Evolutionary conservation across 305 asterid species (phyloP).

Genomic region (Solanum hybrid): DNA sequence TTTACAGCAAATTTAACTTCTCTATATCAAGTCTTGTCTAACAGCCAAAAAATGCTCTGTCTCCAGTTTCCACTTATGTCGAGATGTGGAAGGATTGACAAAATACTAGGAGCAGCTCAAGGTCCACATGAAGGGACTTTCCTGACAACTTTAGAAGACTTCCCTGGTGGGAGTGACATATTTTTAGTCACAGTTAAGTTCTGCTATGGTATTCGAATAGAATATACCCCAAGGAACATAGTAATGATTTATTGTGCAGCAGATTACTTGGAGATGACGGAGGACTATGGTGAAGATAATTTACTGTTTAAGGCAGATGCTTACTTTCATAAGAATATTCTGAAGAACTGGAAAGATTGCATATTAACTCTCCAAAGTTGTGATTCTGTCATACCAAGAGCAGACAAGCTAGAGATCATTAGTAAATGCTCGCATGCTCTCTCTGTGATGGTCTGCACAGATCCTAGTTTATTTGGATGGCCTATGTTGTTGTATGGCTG

Average conservation of each 20-base stretch:
- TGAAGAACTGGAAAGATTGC: constrained; percentile 78
- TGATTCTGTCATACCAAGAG: constrained; percentile 48
- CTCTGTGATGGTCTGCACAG: constrained; percentile 83
- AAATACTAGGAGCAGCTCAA: constrained; percentile 45
- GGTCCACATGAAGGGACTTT: constrained; percentile 21
- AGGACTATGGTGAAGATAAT: constrained; percentile 73
- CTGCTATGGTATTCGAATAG: constrained; percentile 69
- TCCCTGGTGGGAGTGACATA: constrained; percentile 77
- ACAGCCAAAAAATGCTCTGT: constrained; percentile 5
- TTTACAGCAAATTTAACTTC: neutral
- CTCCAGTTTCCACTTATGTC: constrained; percentile 89
- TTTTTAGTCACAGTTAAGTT: constrained; percentile 52
- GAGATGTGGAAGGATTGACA: constrained; percentile 71
- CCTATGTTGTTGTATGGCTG: constrained; percentile 96
- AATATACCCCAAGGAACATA: constrained; percentile 59
- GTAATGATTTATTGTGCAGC: constrained; percentile 76
- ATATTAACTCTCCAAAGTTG: constrained; percentile 82
- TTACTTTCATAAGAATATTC: constrained; percentile 56
- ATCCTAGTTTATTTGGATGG: constrained; percentile 89
- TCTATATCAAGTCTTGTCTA: constrained; percentile 10
- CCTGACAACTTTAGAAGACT: constrained; percentile 41
- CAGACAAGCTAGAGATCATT: constrained; percentile 64
- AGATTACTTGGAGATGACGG: constrained; percentile 80
- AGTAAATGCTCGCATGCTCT: constrained; percentile 54
- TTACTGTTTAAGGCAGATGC: constrained; percentile 52